Evolutionary conservation across 495 filamentous ascomycete genomes (phyloP), one percentile per base, ranked within the genome.

Genomic region (Rostrohypoxylon terebratum): DNA sequence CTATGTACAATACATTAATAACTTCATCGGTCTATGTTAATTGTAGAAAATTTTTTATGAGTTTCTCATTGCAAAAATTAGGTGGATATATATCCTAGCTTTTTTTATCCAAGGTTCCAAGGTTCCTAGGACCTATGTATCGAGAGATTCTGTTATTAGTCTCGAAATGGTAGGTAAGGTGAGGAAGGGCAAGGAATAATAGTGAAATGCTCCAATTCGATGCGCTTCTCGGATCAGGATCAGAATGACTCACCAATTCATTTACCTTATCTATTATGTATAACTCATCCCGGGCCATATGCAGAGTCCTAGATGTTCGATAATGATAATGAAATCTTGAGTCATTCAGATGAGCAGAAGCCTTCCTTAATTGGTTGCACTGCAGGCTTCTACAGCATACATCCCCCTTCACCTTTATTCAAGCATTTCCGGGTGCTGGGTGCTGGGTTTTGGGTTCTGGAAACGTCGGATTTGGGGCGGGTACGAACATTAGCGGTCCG

Each of bases 131-230:
- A n/a, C n/a, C 51, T 36, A 55, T 36, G 28, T 20, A 36, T 21
- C 51, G n/a, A 3, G n/a, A 3, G n/a, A 16, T 31, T n/a, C 25
- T 55, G 31, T 28, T 36, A 55, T 54, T 36, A 55, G 51, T 55
- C 51, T 55, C n/a, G 31, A 55, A 55, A 4, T 55, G 31, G 51
- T 20, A 55, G 51, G 51, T 55, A 31, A 53, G 45, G 45, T 48
- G 7, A 11, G 8, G 25, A 28, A 28, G 28, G 3, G 28, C 28
- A 28, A 28, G 50, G 50, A 33, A 18, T 0, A 33, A 18, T 0
- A n/a, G 28, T 13, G 1, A 25, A n/a, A 53, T 23, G 11, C 21
- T 23, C 47, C 47, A 45, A 16, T 45, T 21, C 47, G 23, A 50
- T 33, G 50, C 50, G 50, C 10, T 33, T n/a, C 20, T 53, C 48